Evolutionary conservation across 805 yeast genomes (phyloP), one percentile per base, ranked within the genome.

Genomic region (Komagataella mondaviorum): DNA sequence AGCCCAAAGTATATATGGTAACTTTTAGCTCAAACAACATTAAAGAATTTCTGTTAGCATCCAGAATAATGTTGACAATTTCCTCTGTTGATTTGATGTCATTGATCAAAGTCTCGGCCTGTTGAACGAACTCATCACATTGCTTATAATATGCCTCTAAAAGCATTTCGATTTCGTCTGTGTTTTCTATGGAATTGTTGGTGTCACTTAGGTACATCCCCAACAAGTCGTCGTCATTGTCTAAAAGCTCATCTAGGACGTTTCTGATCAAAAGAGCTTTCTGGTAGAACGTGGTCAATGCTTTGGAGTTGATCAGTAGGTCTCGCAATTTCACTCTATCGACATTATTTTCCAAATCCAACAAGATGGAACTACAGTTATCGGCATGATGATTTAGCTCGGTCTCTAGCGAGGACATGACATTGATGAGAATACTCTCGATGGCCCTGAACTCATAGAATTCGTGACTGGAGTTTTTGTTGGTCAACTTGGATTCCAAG

Each of bases 31-130:
- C 96, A 57, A 85, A 81, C 52, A 90, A 73, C 95, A 90, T 88
- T 55, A 90, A 70, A 3, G 95, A 80, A 66, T 90, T 90, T 69
- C 97, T 79, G 60, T 88, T 88, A 2, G 96, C 88, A 64, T 90
- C 97, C 51, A 90, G 66, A 54, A 90, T 89, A 59, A 90, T 89
- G 61, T 89, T 89, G 53, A 88, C 90, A 61, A 90, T 87, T 60
- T 90, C 97, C 62, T 89, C 96, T 0, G 97, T 90, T 14, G 93
- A 86, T 60, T 81, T 81, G 58, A 90, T 88, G 61, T 90, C 95
- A 57, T 81, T 82, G 18, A 86, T 78, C 52, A 89, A 69, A 3
- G 91, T 83, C 47, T 87, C 95, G 0, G 95, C 83, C 58, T 86
- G 91, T 64, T 90, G 97, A 6, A 89, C 96, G 57, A 85, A 81